These are phyloP conservation scores for Camelina sativa DNA, from an alignment of 345 rosid species.

Conservation along the genomic window DNA sequence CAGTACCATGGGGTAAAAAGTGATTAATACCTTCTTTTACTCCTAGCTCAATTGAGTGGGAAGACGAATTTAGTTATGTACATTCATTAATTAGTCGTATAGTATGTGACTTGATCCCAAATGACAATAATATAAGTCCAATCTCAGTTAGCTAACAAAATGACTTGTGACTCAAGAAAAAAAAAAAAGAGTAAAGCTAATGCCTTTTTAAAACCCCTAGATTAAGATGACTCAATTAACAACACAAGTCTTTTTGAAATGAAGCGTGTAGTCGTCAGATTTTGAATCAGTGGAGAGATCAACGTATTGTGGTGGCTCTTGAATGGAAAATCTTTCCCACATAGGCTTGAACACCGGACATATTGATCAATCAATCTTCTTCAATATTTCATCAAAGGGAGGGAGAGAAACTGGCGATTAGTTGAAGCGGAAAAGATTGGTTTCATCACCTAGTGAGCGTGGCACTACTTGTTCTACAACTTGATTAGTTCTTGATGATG, in stretches of 20 bases:
- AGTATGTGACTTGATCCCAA: background rate
- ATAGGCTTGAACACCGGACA: background rate
- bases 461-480: conserved; percentile 13
- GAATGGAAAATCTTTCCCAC: background rate
- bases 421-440: conserved; percentile 10
- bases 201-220: background rate
- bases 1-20: background rate
- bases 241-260: background rate
- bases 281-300: conserved; percentile 1
- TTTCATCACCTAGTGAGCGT: conserved; percentile 24
- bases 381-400: conserved; percentile 3
- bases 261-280: background rate
- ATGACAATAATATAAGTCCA: conserved; percentile 3
- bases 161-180: conserved; percentile 10
- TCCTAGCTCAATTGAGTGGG: background rate
- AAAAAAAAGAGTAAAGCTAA: background rate
- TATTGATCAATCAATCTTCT: background rate
- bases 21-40: background rate
- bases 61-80: background rate
- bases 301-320: background rate
- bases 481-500: conserved; percentile 12
- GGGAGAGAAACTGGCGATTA: background rate
- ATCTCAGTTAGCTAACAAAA: conserved; percentile 8
- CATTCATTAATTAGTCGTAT: background rate
- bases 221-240: background rate